phyloP scores from a whole-genome alignment of 208 protist genomes.

The Herpetomonas muscarum region DNA sequence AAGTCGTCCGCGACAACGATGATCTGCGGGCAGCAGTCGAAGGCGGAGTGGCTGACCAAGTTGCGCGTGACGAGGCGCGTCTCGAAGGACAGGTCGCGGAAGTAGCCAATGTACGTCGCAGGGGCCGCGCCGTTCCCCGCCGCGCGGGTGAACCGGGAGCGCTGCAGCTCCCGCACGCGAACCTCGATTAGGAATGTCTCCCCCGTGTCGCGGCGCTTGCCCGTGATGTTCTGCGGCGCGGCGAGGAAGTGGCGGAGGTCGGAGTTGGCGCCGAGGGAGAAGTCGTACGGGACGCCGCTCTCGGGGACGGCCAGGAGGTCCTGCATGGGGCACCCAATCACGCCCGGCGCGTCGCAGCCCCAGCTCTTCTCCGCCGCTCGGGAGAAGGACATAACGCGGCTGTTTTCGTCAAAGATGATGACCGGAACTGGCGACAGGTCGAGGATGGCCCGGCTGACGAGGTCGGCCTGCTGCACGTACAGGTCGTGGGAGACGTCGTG shows the following conservation, averaged over 20 bases:
- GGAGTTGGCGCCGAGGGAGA: neutral
- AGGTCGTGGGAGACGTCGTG: conserved; percentile 13
- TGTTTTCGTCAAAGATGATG: conserved; percentile 17
- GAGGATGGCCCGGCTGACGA: conserved; percentile 8
- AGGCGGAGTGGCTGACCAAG: conserved; percentile 4
- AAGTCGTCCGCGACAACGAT: conserved; percentile 16
- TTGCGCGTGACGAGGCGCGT: conserved; percentile 6
- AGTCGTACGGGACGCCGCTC: neutral
- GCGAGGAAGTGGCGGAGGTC: conserved; percentile 8
- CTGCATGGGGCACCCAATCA: conserved; percentile 11
- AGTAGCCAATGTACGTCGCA: conserved; percentile 12
- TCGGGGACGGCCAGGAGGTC: neutral
- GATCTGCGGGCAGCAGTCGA: conserved; percentile 5
- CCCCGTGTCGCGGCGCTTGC: conserved; percentile 2
- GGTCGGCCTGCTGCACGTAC: neutral
- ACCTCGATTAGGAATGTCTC: conserved; percentile 6
- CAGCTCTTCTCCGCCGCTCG: conserved; percentile 27
- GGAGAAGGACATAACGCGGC: conserved; percentile 36
- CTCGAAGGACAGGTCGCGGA: conserved; percentile 11
- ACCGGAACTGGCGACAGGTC: conserved; percentile 10
- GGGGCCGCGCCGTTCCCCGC: neutral
- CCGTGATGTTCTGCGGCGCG: neutral
- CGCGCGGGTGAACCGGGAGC: neutral
- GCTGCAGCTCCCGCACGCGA: conserved; percentile 2
- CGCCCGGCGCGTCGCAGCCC: conserved; percentile 14